Evolutionary conservation across 139 green algal genomes (phyloP), one percentile per base, ranked within the genome.

Genomic region (Chlorella sp.): DNA sequence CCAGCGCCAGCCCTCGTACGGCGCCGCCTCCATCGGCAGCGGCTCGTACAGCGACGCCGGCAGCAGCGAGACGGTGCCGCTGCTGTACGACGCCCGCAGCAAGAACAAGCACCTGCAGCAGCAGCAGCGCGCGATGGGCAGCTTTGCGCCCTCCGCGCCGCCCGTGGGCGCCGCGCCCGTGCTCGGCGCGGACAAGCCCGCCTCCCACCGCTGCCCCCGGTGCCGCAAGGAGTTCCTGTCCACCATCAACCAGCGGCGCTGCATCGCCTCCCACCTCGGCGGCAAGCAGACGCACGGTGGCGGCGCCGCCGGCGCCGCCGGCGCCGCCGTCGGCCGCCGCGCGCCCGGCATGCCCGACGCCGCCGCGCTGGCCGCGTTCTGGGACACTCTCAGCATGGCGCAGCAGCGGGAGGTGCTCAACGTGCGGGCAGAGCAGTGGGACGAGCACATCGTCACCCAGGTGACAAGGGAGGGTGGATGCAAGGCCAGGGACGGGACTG

Each of bases 241-340:
- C 46, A 78, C 60, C 38, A 71, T 78, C 72, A 78, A 78, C 61
- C 72, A 78, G 61, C 59, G 72, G 35, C 60, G 72, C 45, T 78
- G 72, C 72, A 63, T 78, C 42, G 51, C 38, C 61, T 68, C 61
- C 23, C 72, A 78, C 60, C 61, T 78, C 60, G 60, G 72, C 25
- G 31, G 19, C 46, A 63, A 63, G 27, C 23, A 21, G 33, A 33
- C 9, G 27, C n/a, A n/a, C n/a, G 63, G 72, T 5, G 36, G 59
- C 67, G 25, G 23, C 40, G 31, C 11, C 36, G 31, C n/a, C 7
- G 50, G 67, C 67, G 67, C 55, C 2, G 36, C 27, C 40, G 42
- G 69, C 69, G 42, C 15, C 41, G 29, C 35, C 60, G 12, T 3
- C 27, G 11, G 41, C 42, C 40, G 63, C 41, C 8, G 38, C 9